These are phyloP conservation scores for Macrophomina tecta DNA, from an alignment of 2,329 filamentous ascomycete species.

Conservation along the genomic window DNA sequence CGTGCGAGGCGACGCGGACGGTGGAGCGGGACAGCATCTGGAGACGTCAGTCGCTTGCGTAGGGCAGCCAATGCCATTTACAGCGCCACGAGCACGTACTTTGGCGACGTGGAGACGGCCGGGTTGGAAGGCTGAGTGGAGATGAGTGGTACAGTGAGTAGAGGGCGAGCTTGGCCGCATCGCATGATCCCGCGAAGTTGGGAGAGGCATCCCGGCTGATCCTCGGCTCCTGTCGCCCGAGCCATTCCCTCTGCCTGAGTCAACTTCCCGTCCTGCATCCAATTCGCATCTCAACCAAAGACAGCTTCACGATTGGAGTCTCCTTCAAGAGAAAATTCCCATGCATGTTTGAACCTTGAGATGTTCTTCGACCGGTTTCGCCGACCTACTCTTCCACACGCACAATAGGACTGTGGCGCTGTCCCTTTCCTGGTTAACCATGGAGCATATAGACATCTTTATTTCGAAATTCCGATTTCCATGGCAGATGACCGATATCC, in stretches of 20 bases:
- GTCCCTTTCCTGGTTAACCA: too few relatives aligned
- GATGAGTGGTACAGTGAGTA: conserved; percentile 17
- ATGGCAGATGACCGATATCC: too few relatives aligned
- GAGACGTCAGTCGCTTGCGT: conserved; percentile 4
- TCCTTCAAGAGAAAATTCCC: too few relatives aligned
- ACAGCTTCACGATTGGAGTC: too few relatives aligned
- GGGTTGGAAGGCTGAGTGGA: conserved; percentile 19
- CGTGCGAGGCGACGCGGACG: conserved; percentile 67
- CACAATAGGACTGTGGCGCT: too few relatives aligned
- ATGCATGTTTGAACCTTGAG: too few relatives aligned
- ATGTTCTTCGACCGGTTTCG: too few relatives aligned
- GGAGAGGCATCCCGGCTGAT: background rate
- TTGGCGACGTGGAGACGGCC: conserved; percentile 20
- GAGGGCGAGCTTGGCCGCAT: conserved; percentile 20
- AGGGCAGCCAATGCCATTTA: background rate
- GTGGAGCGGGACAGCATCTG: conserved; percentile 80
- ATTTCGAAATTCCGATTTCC: too few relatives aligned
- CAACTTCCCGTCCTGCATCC: too few relatives aligned
- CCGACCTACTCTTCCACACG: too few relatives aligned
- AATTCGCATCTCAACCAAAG: too few relatives aligned
- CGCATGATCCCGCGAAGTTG: conserved; percentile 25
- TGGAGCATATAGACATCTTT: too few relatives aligned
- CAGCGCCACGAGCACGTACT: background rate
- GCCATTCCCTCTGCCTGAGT: background rate
- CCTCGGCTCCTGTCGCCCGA: background rate